Evolutionary conservation across 2,329 filamentous ascomycete genomes (phyloP), one percentile per base, ranked within the genome.

Genomic region (Exophiala sp.): DNA sequence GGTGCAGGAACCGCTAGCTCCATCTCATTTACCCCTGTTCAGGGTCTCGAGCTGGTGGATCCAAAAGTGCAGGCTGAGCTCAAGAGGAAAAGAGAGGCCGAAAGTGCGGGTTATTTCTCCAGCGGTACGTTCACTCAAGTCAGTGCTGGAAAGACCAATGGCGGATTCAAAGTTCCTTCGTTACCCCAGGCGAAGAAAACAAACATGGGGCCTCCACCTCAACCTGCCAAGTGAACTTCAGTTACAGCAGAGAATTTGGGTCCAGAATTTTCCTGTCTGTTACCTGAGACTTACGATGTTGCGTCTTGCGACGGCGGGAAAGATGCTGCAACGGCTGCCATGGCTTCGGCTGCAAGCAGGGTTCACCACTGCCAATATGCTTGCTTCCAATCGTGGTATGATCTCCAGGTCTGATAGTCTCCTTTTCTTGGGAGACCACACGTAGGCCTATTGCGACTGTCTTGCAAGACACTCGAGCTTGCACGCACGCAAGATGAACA

Each of bases 81-180:
- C 69, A 91, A 82, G 67, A 82, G 90, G 64, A 97, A 97, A 77
- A 79, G 91, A 60, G 95, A 96, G 69, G 91, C 90, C 0, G 94
- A 97, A 60, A 90, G 96, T 68, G 92, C 97, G 68, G 80, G 90
- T 35, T 99, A 91, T 87, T 99, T 99, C 77, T 95, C 94, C 72
- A 89, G 90, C 43, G 94, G 94, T n/a, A 91, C 89, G 0, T 99
- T 99, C 67, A 96, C 94, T 7, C 91, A 96, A 70, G 82, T 95
- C 52, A 66, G 59, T 47, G 57, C 56, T 43, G 65, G 61, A 14
- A 60, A 60, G 46, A 40, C 46, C 3, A 79, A 78, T 47, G 83
- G 78, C 9, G 86, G 83, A 1, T 96, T 96, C 79, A 95, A 91
- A 71, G 87, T 95, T 36, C 91, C 92, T 12, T 80, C 79, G 2